These are phyloP conservation scores for Sophora flavescens DNA, from an alignment of 306 rosid genomes.

Conservation along the genomic window DNA sequence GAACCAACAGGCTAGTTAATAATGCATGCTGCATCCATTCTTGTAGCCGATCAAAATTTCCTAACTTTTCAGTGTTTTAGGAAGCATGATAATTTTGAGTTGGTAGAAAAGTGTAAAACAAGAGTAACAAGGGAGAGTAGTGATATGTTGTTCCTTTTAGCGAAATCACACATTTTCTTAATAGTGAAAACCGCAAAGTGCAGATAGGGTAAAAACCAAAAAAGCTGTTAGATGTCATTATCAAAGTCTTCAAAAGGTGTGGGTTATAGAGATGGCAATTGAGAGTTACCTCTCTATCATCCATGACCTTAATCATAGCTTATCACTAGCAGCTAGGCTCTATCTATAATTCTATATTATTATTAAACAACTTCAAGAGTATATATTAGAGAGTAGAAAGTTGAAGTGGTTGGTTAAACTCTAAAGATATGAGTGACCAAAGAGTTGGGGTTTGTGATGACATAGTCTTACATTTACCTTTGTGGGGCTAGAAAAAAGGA, in stretches of 20 bases:
- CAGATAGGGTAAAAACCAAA: constrained; percentile 42
- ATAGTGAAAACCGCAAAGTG: constrained; percentile 48
- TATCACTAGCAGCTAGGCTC: constrained; percentile 38
- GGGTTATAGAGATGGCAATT: constrained; percentile 57
- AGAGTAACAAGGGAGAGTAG: constrained; percentile 36
- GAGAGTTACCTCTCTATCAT: constrained; percentile 55
- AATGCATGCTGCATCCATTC: constrained; percentile 35
- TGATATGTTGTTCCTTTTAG: constrained; percentile 48
- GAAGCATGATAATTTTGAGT: constrained; percentile 32
- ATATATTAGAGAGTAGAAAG: constrained; percentile 32
- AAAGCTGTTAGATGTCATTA: constrained; percentile 75
- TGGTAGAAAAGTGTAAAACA: constrained; percentile 37
- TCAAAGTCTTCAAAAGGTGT: constrained; percentile 66
- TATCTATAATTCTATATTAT: neutral
- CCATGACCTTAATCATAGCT: constrained; percentile 64
- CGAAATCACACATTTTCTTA: constrained; percentile 55
- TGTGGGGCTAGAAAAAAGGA: constrained; percentile 56
- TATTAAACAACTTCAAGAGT: constrained; percentile 33
- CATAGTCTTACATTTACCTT: constrained; percentile 37
- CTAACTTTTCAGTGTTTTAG: constrained; percentile 29
- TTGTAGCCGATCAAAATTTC: constrained; percentile 21
- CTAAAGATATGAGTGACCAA: constrained; percentile 18
- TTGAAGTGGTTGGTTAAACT: constrained; percentile 43
- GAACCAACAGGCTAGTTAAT: constrained; percentile 36
- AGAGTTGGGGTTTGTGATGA: constrained; percentile 45